Conservation (phyloP, 208 protist species). For the Trypanosomatidae sp. region DNA sequence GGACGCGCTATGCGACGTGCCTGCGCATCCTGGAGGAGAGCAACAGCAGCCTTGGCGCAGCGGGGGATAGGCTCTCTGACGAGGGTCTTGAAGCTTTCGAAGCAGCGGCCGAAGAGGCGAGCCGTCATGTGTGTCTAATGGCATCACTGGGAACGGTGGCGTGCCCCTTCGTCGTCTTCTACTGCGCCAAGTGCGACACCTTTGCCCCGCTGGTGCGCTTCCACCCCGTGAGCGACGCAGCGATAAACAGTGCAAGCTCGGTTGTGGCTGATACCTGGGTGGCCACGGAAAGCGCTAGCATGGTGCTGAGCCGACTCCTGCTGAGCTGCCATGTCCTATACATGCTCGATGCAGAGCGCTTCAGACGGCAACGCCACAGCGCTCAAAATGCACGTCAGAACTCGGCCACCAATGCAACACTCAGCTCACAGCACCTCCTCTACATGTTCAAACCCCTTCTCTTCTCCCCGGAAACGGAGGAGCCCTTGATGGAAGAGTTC, state of each 20-base stretch:
- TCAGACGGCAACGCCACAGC: not conserved
- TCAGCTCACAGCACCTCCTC: conserved; percentile 21
- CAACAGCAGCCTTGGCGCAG: conserved; percentile 9
- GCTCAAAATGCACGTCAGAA: not conserved
- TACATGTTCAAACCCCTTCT: conserved; percentile 53
- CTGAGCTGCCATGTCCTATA: conserved; percentile 25
- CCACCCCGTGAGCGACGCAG: not conserved
- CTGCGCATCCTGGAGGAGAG: conserved; percentile 36
- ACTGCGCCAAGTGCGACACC: conserved; percentile 58
- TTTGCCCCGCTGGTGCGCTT: conserved; percentile 53
- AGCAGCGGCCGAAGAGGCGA: conserved; percentile 36
- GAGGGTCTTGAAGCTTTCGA: conserved; percentile 35
- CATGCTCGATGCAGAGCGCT: conserved; percentile 18
- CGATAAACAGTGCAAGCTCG: not conserved
- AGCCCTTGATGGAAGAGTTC: conserved; percentile 34
- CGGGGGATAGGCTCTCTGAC: conserved; percentile 17
- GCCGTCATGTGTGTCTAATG: conserved; percentile 60
- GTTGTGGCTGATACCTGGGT: conserved; percentile 10
- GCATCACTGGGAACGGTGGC: conserved; percentile 41
- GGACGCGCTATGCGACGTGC: conserved; percentile 17
- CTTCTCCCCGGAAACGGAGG: conserved; percentile 33
- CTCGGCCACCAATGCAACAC: not conserved
- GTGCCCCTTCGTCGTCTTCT: conserved; percentile 44
- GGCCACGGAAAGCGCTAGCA: conserved; percentile 16
- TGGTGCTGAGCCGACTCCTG: conserved; percentile 26